These are phyloP conservation scores for Yarrowia galli DNA, from an alignment of 1,139 yeast genomes.

Conservation along the genomic window DNA sequence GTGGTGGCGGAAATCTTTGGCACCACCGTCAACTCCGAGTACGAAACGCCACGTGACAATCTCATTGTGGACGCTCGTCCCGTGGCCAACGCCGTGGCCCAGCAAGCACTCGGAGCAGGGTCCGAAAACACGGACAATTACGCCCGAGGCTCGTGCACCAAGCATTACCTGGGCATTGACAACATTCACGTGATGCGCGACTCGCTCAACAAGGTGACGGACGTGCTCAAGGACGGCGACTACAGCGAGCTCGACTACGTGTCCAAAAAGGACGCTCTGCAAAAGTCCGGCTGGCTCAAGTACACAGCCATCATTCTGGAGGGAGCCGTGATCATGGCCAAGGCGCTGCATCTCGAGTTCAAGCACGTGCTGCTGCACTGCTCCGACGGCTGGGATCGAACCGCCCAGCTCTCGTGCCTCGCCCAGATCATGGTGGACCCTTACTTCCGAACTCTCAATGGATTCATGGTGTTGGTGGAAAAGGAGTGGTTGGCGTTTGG, in stretches of 20 bases:
- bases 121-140: constrained; percentile 92
- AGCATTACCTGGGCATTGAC: constrained; percentile 87
- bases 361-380: constrained; percentile 90
- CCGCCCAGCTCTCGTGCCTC: constrained; percentile 85
- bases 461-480: constrained; percentile 83
- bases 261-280: constrained; percentile 55
- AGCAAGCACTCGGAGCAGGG: constrained; percentile 96
- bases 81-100: constrained; percentile 93
- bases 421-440: constrained; percentile 92
- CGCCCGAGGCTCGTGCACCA: constrained; percentile 58
- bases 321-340: constrained; percentile 78
- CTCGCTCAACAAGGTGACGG: constrained; percentile 68
- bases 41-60: constrained; percentile 57
- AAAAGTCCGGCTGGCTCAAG: constrained; percentile 81
- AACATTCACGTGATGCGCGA: constrained; percentile 96
- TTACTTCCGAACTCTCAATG: constrained; percentile 82
- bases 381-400: constrained; percentile 98
- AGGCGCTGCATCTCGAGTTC: constrained; percentile 79
- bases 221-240: constrained; percentile 74
- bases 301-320: constrained; percentile 72
- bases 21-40: constrained; percentile 45
- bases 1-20: constrained; percentile 74
- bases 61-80: constrained; percentile 92
- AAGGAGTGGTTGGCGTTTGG: constrained; percentile 98
- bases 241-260: constrained; percentile 56